Base-by-base conservation (phyloP, 345 rosid species). In the Eucalyptus rudis region DNA sequence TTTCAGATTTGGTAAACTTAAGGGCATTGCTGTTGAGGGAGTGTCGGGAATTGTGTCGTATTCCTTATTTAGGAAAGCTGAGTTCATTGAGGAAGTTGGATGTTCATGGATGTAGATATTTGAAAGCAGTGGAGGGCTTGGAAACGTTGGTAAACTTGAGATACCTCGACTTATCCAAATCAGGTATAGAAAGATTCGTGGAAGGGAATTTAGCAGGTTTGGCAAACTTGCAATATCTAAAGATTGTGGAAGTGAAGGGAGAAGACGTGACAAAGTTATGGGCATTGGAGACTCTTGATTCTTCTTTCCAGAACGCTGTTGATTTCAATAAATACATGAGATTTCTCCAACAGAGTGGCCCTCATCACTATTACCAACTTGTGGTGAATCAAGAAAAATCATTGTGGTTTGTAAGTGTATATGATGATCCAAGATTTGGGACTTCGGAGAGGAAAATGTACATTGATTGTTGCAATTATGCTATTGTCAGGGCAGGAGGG, bases 11-110 rank as follows among this genome's bases (percentile, higher is more conserved):
- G 56, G 88, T 31, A 17, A 62, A 43, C 44, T 89, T 92, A 16
- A 87, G 58, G 12, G 83, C 91, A 51, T 43, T 90, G n/a, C 33
- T 90, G 33, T 89, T 91, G 15, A 3, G 24, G 6, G 7, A 2
- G 2, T 90, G 92, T 64, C 1, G 3, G 2, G 1, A 9, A 2
- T 50, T 92, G 45, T 7, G 22, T 8, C 6, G n/a, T 25, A 19
- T 92, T n/a, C 93, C 93, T 5, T 89, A 90, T 33, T 83, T 92
- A 25, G 87, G 86, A 10, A 87, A 84, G 14, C 59, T 91, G 36
- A 25, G 1, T 43, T 43, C 47, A 51, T 87, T 92, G 36, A 87
- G 68, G 89, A 49, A 49, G 79, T 33, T 92, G 33, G 92, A 92
- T 49, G 89, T 91, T 3, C 6, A 20, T 15, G 13, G 12, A 7